A percentile compares a stretch with the other conserved stretches of the same genome.
Conservation (phyloP, 176 grass and related monocot species). For the Puya raimondii region DNA sequence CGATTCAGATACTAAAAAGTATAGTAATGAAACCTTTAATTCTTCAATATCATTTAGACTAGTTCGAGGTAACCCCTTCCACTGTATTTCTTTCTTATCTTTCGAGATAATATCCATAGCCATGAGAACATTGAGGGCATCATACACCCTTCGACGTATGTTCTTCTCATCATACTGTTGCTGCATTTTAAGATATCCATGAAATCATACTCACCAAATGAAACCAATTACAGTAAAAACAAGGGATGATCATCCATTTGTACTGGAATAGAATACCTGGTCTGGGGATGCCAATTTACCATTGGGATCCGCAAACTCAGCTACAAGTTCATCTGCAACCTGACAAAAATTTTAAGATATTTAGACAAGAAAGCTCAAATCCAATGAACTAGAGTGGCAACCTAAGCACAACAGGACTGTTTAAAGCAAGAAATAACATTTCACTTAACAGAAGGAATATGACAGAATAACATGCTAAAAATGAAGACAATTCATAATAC, state of each 20-base stretch:
- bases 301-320: slow-evolving; percentile 74
- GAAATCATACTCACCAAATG: slow-evolving; percentile 18
- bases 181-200: slow-evolving; percentile 37
- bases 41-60: slow-evolving; percentile 89
- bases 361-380: neutral
- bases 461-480: too few species aligned
- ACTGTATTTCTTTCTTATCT: slow-evolving; percentile 99
- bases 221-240: slow-evolving; percentile 10
- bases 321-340: slow-evolving; percentile 96
- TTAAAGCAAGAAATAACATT: too few species aligned
- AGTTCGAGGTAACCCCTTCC: slow-evolving; percentile 91
- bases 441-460: too few species aligned
- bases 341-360: slow-evolving; percentile 28
- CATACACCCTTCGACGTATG: slow-evolving; percentile 93
- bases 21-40: slow-evolving; percentile 52
- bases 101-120: slow-evolving; percentile 99
- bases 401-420: too few species aligned
- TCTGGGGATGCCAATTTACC: slow-evolving; percentile 60
- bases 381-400: neutral
- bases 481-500: too few species aligned
- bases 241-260: slow-evolving; percentile 8
- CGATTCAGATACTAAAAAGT: neutral
- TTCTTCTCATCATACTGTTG: slow-evolving; percentile 99
- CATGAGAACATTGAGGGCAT: slow-evolving; percentile 95
- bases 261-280: slow-evolving; percentile 48